Evolutionary conservation across 768 basidiomycete species (phyloP), one percentile per base, ranked within the genome.

Genomic region (Lactarius tabidus): DNA sequence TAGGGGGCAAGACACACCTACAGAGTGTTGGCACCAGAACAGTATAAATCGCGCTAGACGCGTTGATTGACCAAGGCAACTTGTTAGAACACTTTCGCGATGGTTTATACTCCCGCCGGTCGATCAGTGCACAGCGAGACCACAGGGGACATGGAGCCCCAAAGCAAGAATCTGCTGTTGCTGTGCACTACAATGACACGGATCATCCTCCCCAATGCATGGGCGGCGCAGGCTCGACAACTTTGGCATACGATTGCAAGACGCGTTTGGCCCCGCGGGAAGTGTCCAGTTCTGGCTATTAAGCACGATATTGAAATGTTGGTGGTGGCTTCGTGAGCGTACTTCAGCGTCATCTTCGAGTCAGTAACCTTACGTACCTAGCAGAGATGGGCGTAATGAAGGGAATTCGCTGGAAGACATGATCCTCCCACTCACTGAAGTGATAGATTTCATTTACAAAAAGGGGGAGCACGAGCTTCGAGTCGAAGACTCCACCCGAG

Each of bases 161-260:
- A 23, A 26, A 0, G 45, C 23, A 48, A 15, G 0, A 4, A 9
- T 6, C 12, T 2, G 23, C 45, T 12, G 6, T 1, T 0, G 12
- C 20, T 23, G n/a, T 15, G 0, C 23, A 48, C 45, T 23, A 6
- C 23, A 12, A 48, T 48, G n/a, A 23, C 0, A 48, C 45, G 23
- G 23, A 23, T 1, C 1, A n/a, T 14, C 45, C 3, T 26, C 45
- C 45, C 10, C 9, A 23, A 48, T 12, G 14, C 4, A 23, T 48
- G 45, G 45, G 31, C 2, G 10, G n/a, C 48, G 0, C 20, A 18
- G 39, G 6, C 2, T 38, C 48, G 18, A 15, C 29, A 14, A 12
- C 33, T 33, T 2, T 26, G 43, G n/a, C 59, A 45, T 36, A 14
- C 14, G 3, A 51, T 28, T 51, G 48, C 26, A 6, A 51, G 14